A percentile compares a stretch with the other conserved stretches of the same genome.
phyloP scores from a whole-genome alignment of 2,329 filamentous ascomycete species.

The Diaporthe vaccinii region DNA sequence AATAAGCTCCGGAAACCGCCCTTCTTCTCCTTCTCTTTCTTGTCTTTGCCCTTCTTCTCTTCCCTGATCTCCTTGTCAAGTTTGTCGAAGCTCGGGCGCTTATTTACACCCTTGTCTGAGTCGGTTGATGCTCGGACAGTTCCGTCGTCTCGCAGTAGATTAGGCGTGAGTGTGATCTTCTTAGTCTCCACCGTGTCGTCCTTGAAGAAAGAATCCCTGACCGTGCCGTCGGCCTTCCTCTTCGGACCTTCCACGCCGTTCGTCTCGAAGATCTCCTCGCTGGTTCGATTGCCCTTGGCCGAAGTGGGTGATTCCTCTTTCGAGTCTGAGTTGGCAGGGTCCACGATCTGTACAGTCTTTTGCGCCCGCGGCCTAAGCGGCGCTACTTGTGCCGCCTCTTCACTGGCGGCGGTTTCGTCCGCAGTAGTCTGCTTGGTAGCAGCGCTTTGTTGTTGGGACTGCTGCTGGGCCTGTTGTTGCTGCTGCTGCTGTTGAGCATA shows the following conservation, averaged over 20 bases:
- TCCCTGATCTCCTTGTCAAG: slow-evolving; percentile 78
- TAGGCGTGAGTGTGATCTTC: slow-evolving; percentile 96
- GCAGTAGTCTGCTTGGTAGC: slow-evolving; percentile 46
- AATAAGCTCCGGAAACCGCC: slow-evolving; percentile 72
- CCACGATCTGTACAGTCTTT: slow-evolving; percentile 54
- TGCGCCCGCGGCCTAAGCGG: slow-evolving; percentile 64
- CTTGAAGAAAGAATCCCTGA: slow-evolving; percentile 97
- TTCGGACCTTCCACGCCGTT: slow-evolving; percentile 65
- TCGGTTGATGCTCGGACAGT: slow-evolving; percentile 67
- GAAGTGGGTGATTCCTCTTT: slow-evolving; percentile 52
- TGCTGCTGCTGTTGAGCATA: slow-evolving; percentile 49
- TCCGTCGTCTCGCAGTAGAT: slow-evolving; percentile 86
- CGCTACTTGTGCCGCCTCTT: slow-evolving; percentile 69
- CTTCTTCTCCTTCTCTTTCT: slow-evolving; percentile 79
- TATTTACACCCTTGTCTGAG: slow-evolving; percentile 64
- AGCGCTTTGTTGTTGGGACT: slow-evolving; percentile 47
- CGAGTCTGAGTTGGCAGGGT: slow-evolving; percentile 51
- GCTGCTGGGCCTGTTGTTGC: slow-evolving; percentile 47
- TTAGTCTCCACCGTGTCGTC: slow-evolving; percentile 95
- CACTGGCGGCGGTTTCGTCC: slow-evolving; percentile 53
- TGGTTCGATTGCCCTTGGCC: slow-evolving; percentile 58
- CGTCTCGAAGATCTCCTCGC: slow-evolving; percentile 76
- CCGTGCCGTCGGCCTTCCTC: slow-evolving; percentile 85
- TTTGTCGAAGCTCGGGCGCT: slow-evolving; percentile 79
- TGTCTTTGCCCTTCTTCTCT: slow-evolving; percentile 80